A percentile compares a stretch with the other conserved stretches of the same genome.
These are phyloP conservation scores for Agroathelia rolfsii DNA, from an alignment of 1,284 basidiomycete species.

Conservation along the genomic window DNA sequence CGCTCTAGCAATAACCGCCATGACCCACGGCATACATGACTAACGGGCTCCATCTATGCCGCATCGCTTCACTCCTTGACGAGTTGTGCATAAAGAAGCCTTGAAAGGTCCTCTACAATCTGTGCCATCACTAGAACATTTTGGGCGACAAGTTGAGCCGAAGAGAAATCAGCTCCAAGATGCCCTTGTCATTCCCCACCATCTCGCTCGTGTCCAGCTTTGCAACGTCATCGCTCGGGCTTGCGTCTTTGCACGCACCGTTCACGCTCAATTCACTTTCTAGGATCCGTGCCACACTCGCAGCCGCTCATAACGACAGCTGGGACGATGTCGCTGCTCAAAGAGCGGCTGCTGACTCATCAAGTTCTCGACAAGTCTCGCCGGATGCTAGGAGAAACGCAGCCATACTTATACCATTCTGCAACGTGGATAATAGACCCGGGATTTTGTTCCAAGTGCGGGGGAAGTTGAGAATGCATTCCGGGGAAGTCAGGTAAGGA, in stretches of 20 bases:
- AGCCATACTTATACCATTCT: slow-evolving; percentile 65
- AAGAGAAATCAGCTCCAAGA: slow-evolving; percentile 10
- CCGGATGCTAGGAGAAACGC: slow-evolving; percentile 30
- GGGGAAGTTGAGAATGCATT: slow-evolving; percentile 59
- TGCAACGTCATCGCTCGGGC: slow-evolving; percentile 13
- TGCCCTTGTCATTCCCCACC: slow-evolving; percentile 18
- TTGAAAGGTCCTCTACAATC: no score
- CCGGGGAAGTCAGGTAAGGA: slow-evolving; percentile 71
- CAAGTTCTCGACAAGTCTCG: slow-evolving; percentile 11
- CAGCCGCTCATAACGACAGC: slow-evolving; percentile 10
- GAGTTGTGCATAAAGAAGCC: no score
- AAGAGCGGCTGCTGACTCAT: slow-evolving; percentile 8
- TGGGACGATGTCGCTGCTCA: slow-evolving; percentile 6
- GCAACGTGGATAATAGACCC: slow-evolving; percentile 55
- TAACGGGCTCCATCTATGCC: no score
- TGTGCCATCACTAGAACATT: no score
- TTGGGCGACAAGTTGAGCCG: no score
- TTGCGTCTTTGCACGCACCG: slow-evolving; percentile 28
- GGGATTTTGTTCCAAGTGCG: slow-evolving; percentile 66
- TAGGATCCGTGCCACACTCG: slow-evolving; percentile 31
- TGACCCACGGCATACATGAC: no score
- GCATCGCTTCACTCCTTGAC: no score
- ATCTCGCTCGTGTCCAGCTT: slow-evolving; percentile 11
- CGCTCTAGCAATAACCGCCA: no score
- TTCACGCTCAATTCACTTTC: slow-evolving; percentile 29